These are phyloP conservation scores for Penicillium psychrofluorescens DNA, from an alignment of 495 filamentous ascomycete genomes.

Conservation along the genomic window DNA sequence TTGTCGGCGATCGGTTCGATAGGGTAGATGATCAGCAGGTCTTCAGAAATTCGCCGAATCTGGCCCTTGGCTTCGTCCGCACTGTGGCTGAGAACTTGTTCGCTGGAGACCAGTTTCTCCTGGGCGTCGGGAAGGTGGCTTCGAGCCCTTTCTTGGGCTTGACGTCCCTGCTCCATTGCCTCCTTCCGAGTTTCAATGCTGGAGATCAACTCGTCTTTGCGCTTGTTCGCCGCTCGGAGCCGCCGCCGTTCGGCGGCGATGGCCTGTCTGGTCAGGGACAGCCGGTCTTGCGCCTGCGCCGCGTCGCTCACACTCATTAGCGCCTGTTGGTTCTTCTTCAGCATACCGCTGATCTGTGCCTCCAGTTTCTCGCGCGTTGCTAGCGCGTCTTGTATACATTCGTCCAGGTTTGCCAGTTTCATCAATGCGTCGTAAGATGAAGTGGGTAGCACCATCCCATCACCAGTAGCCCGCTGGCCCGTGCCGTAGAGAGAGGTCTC, in stretches of 20 bases:
- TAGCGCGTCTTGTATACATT: slow-evolving; percentile 87
- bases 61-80: slow-evolving; percentile 66
- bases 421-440: slow-evolving; percentile 90
- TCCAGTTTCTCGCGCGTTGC: slow-evolving; percentile 68
- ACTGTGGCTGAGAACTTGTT: slow-evolving; percentile 45
- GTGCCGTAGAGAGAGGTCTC: slow-evolving; percentile 16
- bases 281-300: slow-evolving; percentile 57
- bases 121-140: slow-evolving; percentile 43
- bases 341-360: slow-evolving; percentile 66
- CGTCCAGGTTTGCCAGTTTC: slow-evolving; percentile 80
- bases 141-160: slow-evolving; percentile 47
- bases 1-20: slow-evolving; percentile 59
- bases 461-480: slow-evolving; percentile 21
- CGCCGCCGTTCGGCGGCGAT: slow-evolving; percentile 56
- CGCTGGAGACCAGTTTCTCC: slow-evolving; percentile 50
- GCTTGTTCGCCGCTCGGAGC: slow-evolving; percentile 51
- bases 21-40: slow-evolving; percentile 68
- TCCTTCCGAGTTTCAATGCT: slow-evolving; percentile 59
- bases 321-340: slow-evolving; percentile 46
- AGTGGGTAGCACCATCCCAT: slow-evolving; percentile 40
- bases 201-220: slow-evolving; percentile 54
- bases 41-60: slow-evolving; percentile 77
- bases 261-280: slow-evolving; percentile 50
- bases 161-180: slow-evolving; percentile 57
- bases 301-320: slow-evolving; percentile 41